These are phyloP conservation scores for Suhomyces atakaporum DNA, from an alignment of 1,139 yeast species.

Conservation along the genomic window DNA sequence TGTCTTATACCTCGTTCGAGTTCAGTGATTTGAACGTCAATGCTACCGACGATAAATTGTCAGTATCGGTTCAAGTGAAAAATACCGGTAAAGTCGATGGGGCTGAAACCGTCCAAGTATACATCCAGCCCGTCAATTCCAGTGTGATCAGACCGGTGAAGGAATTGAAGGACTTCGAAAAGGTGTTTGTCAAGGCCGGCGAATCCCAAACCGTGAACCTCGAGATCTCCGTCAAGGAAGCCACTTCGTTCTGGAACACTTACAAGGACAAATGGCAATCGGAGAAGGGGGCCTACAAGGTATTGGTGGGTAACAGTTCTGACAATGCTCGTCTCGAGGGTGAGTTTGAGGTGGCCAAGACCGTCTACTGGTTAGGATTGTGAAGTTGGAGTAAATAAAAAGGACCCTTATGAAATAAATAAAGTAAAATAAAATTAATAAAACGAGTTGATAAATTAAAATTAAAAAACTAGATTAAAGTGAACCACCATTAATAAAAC, in stretches of 20 bases:
- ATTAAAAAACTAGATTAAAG: too few relatives aligned
- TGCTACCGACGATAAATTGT: constrained; percentile 15
- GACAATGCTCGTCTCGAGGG: constrained; percentile 23
- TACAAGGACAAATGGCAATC: constrained; percentile 51
- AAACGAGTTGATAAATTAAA: too few relatives aligned
- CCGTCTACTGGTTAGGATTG: constrained; percentile 20
- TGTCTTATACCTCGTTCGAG: constrained; percentile 26
- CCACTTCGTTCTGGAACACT: constrained; percentile 57
- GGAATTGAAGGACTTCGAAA: constrained; percentile 58
- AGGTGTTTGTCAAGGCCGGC: constrained; percentile 46
- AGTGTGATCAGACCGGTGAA: constrained; percentile 52
- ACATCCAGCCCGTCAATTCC: constrained; percentile 41
- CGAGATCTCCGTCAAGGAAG: constrained; percentile 44
- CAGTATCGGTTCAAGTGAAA: constrained; percentile 38
- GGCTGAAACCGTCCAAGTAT: constrained; percentile 50
- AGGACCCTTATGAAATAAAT: neutral
- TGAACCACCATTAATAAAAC: too few relatives aligned
- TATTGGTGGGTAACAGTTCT: constrained; percentile 45
- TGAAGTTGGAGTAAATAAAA: constrained; percentile 1
- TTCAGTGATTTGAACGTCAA: constrained; percentile 16
- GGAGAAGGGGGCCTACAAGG: constrained; percentile 51
- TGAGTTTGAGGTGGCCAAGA: constrained; percentile 14
- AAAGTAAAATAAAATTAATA: neutral
- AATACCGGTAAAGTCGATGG: constrained; percentile 47
- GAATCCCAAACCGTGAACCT: constrained; percentile 39